Base-by-base conservation (phyloP, 257 asterid species). In the Echium plantagineum region DNA sequence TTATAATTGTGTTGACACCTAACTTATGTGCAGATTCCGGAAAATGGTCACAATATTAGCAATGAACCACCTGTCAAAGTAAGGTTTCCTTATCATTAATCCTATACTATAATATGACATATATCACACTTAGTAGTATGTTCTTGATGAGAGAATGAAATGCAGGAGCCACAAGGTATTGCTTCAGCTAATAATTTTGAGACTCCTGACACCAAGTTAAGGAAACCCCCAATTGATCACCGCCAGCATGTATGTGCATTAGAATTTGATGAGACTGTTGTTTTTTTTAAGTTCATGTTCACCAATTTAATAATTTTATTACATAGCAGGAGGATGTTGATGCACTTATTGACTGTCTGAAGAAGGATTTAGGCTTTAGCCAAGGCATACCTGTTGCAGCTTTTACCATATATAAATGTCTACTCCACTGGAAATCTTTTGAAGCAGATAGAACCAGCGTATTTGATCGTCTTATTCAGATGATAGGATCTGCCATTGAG, bases 381-480 rank as follows among this genome's bases (percentile, higher is more conserved):
- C 97, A 93, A 71, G 99, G 97, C 70, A 93, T 86, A 74, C 96
- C 99, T 58, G 91, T 89, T 59, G 97, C 99, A 21, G 99, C 97
- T 70, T 89, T 93, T 82, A 89, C 97, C 31, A 89, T 93, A 66
- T 93, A 86, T 78, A 93, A 93, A 68, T 93, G 96, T 76, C 97
- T 93, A 73, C 81, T 93, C 74, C 89, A 93, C 70, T 93, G 99
- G 99, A 86, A 84, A 78, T 93, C 99, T 64, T 93, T 93, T 63
- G 99, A 93, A 89, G 99, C 99, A 30, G 99, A 93, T 59, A 83
- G 94, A 62, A 93, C 99, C 38, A 93, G 97, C 65, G 97, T 93
- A 56, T 93, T 93, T 72, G 99, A 93, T 76, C 97, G 96, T 64
- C 90, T 93, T 77, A 79, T 93, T 83, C 88, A 86, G 75, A 93